A percentile compares a stretch with the other conserved stretches of the same genome.
Evolutionary conservation across 441 rosid genomes (phyloP).

Genomic region (Populus trichocarpa): DNA sequence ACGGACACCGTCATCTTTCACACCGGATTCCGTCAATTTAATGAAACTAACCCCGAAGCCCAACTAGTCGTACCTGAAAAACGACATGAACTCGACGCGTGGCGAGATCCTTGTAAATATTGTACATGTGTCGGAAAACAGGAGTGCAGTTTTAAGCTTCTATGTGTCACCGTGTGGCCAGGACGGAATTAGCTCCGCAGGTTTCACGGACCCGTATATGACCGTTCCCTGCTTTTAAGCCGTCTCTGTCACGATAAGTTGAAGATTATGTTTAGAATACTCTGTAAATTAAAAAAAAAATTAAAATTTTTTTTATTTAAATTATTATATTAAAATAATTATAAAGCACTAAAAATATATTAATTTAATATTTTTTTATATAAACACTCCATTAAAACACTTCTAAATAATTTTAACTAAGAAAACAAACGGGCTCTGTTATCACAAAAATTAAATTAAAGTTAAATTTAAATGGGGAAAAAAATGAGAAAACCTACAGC

Average conservation of each 20-base stretch:
- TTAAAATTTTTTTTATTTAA: too few relatives aligned
- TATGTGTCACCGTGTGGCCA: conserved; percentile 30
- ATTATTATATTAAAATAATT: too few relatives aligned
- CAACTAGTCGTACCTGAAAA: conserved; percentile 25
- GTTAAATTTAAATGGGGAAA: too few relatives aligned
- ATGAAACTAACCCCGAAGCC: conserved; percentile 17
- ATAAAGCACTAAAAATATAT: too few relatives aligned
- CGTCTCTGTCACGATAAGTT: neutral
- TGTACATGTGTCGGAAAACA: conserved; percentile 44
- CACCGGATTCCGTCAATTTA: neutral
- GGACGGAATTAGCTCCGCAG: conserved; percentile 26
- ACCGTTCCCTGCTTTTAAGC: conserved; percentile 9
- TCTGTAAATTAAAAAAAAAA: too few relatives aligned
- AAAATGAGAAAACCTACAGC: neutral
- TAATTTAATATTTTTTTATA: too few relatives aligned
- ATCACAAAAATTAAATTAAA: neutral
- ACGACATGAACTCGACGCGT: conserved; percentile 40
- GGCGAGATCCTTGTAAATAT: conserved; percentile 9
- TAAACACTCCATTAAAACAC: too few relatives aligned
- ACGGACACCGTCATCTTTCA: conserved; percentile 16
- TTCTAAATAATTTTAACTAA: too few relatives aligned
- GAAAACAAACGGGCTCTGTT: too few relatives aligned
- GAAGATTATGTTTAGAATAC: neutral
- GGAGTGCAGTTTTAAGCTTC: conserved; percentile 22
- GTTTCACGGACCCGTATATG: conserved; percentile 25